A percentile compares a stretch with the other conserved stretches of the same genome.
Evolutionary conservation across 345 rosid genomes (phyloP).

Genomic region (Sisymbrium irio): DNA sequence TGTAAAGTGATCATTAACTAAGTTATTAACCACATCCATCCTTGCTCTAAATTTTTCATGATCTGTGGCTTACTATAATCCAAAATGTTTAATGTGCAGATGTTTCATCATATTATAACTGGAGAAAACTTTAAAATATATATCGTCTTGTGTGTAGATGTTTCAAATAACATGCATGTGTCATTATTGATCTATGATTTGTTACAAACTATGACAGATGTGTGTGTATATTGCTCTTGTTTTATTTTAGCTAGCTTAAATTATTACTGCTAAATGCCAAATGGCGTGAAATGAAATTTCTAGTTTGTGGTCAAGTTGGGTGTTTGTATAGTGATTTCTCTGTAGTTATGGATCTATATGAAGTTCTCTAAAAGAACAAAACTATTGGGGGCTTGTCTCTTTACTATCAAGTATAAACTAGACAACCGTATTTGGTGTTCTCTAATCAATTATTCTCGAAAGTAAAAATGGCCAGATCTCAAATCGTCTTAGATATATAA

Average conservation of each 20-base stretch:
- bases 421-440: neutral
- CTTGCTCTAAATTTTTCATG: neutral
- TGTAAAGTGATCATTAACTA: neutral
- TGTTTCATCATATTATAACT: neutral
- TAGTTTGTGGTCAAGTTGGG: neutral
- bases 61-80: neutral
- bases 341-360: neutral
- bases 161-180: slow-evolving; percentile 12
- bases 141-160: too few relatives aligned
- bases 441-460: too few relatives aligned
- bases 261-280: slow-evolving; percentile 9
- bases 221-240: neutral
- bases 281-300: slow-evolving; percentile 4
- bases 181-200: slow-evolving; percentile 23
- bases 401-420: neutral
- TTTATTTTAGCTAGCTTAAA: neutral
- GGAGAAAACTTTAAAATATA: neutral
- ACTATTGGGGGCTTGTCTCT: neutral
- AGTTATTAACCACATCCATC: neutral
- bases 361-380: neutral
- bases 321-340: neutral
- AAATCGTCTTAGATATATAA: too few relatives aligned
- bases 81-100: neutral
- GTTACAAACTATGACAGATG: slow-evolving; percentile 7
- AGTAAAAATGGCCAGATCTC: too few relatives aligned